Percentiles rank a stretch among this genome's conserved stretches.
Evolutionary conservation across 2,329 filamentous ascomycete species (phyloP).

Genomic region (Diplodia mutila): DNA sequence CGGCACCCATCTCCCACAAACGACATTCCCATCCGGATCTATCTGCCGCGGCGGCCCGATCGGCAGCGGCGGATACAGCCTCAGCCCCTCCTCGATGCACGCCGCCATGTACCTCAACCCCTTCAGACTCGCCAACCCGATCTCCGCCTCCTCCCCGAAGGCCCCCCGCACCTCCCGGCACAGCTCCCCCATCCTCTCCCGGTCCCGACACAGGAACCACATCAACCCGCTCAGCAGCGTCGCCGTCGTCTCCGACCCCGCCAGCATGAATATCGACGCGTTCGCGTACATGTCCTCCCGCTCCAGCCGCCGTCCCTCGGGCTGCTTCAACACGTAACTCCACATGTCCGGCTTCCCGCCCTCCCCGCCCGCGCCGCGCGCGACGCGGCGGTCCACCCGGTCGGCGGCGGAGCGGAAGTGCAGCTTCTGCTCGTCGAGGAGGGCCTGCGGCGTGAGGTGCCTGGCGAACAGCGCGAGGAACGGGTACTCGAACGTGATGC

Average conservation of each 20-base stretch:
- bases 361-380: neutral
- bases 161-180: conserved; percentile 8
- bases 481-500: neutral
- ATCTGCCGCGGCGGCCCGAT: conserved; percentile 37
- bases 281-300: neutral
- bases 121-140: neutral
- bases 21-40: conserved; percentile 36
- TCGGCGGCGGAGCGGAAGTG: neutral
- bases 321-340: neutral
- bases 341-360: neutral
- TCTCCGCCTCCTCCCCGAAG: conserved; percentile 10
- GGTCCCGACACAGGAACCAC: conserved; percentile 27
- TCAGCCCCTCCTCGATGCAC: conserved; percentile 47
- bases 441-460: neutral
- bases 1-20: conserved; percentile 30
- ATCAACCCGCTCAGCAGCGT: conserved; percentile 1
- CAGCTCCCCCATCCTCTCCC: neutral
- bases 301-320: neutral
- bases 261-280: conserved; percentile 11
- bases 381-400: neutral
- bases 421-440: neutral
- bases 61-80: conserved; percentile 50
- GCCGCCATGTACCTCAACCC: conserved; percentile 6
- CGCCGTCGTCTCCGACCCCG: neutral
- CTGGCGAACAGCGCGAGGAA: neutral